Evolutionary conservation across 352 stramenopile genomes (phyloP).

Genomic region (Phytophthora fragariaefolia): DNA sequence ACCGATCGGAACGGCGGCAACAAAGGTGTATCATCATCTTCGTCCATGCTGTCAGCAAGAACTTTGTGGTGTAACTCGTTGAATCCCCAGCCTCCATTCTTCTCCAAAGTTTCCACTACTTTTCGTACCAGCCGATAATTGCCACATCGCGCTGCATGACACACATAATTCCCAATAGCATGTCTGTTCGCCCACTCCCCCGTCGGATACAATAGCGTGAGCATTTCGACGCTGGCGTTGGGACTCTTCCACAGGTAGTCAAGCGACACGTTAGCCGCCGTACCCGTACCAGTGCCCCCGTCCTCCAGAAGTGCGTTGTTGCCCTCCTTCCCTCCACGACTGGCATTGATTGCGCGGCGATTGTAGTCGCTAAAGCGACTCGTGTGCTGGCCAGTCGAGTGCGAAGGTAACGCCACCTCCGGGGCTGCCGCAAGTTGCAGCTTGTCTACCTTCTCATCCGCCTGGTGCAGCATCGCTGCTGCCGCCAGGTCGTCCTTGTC

Average conservation of each 20-base stretch:
- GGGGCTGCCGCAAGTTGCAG: constrained; percentile 51
- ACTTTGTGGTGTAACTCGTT: constrained; percentile 56
- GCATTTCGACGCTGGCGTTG: constrained; percentile 61
- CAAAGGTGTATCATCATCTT: constrained; percentile 28
- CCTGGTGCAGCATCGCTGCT: constrained; percentile 51
- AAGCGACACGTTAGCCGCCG: constrained; percentile 17
- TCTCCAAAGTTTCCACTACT: constrained; percentile 60
- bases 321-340: constrained; percentile 77
- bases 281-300: not conserved
- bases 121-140: constrained; percentile 58
- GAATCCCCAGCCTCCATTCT: constrained; percentile 42
- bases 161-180: constrained; percentile 39
- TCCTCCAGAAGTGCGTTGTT: constrained; percentile 78
- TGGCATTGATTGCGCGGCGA: constrained; percentile 80
- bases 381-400: constrained; percentile 80
- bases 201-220: constrained; percentile 71
- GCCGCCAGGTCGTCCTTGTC: constrained; percentile 64
- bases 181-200: constrained; percentile 57
- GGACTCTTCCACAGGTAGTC: constrained; percentile 54
- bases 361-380: constrained; percentile 87
- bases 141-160: constrained; percentile 41
- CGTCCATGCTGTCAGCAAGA: constrained; percentile 45
- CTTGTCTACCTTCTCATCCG: constrained; percentile 52
- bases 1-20: constrained; percentile 62
- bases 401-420: constrained; percentile 63